phyloP scores from a whole-genome alignment of 164 flowering plant genomes.

The Vitis amurensis region DNA sequence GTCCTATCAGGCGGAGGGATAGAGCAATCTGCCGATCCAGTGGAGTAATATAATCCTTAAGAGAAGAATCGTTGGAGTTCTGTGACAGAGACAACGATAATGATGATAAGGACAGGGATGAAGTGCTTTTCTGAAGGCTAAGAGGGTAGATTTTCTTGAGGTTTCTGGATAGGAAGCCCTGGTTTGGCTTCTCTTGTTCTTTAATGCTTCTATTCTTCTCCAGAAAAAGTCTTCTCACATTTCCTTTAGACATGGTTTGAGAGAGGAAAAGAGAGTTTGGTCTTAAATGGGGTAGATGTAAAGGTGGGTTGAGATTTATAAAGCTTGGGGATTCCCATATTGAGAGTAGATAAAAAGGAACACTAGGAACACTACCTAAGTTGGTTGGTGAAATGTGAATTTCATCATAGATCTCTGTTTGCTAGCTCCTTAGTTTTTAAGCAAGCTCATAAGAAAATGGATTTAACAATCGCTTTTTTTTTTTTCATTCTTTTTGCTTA shows the following conservation, averaged over 20 bases:
- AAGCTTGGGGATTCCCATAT: conserved; percentile 5
- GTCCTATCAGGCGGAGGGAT: conserved; percentile 32
- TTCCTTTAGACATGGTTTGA: conserved; percentile 46
- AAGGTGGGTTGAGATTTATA: conserved; percentile 15
- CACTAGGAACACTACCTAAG: not conserved
- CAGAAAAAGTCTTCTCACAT: conserved; percentile 37
- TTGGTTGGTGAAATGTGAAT: conserved; percentile 53
- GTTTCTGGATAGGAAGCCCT: conserved; percentile 53
- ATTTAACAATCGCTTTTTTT: not conserved
- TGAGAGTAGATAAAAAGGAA: not conserved
- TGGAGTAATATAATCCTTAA: conserved; percentile 34
- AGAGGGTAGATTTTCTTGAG: conserved; percentile 78
- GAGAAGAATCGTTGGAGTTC: conserved; percentile 62
- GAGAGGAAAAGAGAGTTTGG: conserved; percentile 4
- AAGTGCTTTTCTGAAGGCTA: conserved; percentile 54
- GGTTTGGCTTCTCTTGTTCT: conserved; percentile 48
- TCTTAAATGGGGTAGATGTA: conserved; percentile 15
- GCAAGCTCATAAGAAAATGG: conserved; percentile 21
- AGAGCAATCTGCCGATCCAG: conserved; percentile 34
- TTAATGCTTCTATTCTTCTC: conserved; percentile 42
- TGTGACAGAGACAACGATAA: conserved; percentile 59
- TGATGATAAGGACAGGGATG: conserved; percentile 62
- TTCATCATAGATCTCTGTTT: conserved; percentile 16
- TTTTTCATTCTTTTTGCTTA: too few relatives aligned
- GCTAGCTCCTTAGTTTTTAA: conserved; percentile 24